Conservation (phyloP, 2,329 filamentous ascomycete species). For the Fusarium pininemorale region DNA sequence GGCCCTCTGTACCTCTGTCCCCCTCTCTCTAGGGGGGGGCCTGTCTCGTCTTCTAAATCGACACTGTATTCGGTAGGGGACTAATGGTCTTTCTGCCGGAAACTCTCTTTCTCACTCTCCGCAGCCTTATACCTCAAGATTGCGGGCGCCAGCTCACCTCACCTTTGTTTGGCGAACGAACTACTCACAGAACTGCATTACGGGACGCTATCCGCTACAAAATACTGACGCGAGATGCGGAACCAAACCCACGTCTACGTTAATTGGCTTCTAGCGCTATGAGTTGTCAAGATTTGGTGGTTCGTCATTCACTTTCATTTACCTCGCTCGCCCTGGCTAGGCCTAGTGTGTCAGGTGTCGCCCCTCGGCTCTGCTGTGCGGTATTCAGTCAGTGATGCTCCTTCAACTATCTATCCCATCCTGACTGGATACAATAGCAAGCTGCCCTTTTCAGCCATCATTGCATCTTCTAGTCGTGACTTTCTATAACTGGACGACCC, state of each 20-base stretch:
- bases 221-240: slow-evolving; percentile 16
- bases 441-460: slow-evolving; percentile 1
- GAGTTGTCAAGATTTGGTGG: slow-evolving; percentile 13
- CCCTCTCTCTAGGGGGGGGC: neutral
- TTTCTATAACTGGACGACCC: neutral
- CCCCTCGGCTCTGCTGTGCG: slow-evolving; percentile 13
- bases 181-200: neutral
- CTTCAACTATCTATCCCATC: neutral
- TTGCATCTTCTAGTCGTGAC: neutral
- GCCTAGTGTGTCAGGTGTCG: slow-evolving; percentile 25
- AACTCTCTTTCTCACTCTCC: neutral
- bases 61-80: slow-evolving; percentile 12
- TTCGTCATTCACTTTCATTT: slow-evolving; percentile 5
- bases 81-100: neutral
- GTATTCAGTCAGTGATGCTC: slow-evolving; percentile 1
- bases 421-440: neutral
- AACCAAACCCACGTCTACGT: neutral
- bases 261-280: slow-evolving; percentile 5
- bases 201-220: slow-evolving; percentile 7
- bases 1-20: neutral
- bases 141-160: slow-evolving; percentile 9
- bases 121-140: slow-evolving; percentile 13
- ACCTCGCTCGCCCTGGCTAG: slow-evolving; percentile 3
- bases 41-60: neutral
- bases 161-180: neutral